These are phyloP conservation scores for Fraxinus americana DNA, from an alignment of 257 asterid genomes.

Conservation along the genomic window DNA sequence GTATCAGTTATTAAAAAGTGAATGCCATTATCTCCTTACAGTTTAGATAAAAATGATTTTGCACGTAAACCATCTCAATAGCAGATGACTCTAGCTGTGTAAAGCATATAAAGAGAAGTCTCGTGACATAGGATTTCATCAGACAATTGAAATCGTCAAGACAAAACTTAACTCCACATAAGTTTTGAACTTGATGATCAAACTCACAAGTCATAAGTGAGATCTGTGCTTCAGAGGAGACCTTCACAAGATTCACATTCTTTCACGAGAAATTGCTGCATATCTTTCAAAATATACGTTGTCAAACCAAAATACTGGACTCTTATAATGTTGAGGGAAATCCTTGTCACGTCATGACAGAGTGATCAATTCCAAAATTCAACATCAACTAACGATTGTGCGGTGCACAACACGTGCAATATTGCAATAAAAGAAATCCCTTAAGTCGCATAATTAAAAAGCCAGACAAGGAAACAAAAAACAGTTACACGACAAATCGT, in stretches of 20 bases:
- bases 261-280: constrained; percentile 2
- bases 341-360: constrained; percentile 19
- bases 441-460: constrained; percentile 11
- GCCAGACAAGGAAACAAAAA: constrained; percentile 20
- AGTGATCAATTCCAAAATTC: constrained; percentile 11
- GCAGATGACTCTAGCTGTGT: not conserved
- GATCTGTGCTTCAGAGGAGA: not conserved
- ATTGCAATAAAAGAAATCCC: constrained; percentile 7
- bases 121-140: not conserved
- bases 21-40: not conserved
- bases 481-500: not conserved
- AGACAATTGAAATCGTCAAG: constrained; percentile 2
- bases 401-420: not conserved
- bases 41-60: not conserved
- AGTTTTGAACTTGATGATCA: not conserved
- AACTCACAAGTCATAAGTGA: not conserved
- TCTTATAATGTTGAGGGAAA: constrained; percentile 3
- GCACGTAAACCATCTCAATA: not conserved
- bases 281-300: not conserved
- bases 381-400: not conserved
- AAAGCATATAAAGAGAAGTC: not conserved
- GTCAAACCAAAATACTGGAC: constrained; percentile 10
- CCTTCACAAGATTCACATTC: not conserved
- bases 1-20: no score
- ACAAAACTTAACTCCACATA: constrained; percentile 5